Conservation (phyloP, 805 yeast genomes). For the Lipomyces yamanashiensis region DNA sequence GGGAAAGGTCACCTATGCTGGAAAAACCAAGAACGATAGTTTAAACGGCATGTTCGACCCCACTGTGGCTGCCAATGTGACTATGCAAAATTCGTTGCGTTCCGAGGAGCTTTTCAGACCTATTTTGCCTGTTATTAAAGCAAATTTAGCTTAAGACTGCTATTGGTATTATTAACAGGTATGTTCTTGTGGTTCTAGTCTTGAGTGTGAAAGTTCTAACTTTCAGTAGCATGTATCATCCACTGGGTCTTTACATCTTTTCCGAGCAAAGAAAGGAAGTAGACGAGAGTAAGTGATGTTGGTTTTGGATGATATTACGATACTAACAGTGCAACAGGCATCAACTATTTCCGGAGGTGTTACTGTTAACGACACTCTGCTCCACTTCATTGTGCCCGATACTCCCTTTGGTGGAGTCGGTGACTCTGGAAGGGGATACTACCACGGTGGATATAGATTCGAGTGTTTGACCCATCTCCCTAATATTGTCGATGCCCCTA, state of each 20-base stretch:
- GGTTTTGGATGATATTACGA: background rate
- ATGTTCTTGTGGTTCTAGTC: slow-evolving; percentile 25
- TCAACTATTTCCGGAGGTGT: slow-evolving; percentile 74
- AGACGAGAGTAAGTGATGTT: slow-evolving; percentile 55
- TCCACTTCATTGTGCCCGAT: slow-evolving; percentile 67
- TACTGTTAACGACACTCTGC: slow-evolving; percentile 67
- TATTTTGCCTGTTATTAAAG: slow-evolving; percentile 72
- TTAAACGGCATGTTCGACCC: slow-evolving; percentile 64
- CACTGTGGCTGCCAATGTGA: slow-evolving; percentile 64
- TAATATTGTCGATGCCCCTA: slow-evolving; percentile 5
- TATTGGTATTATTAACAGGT: slow-evolving; percentile 46
- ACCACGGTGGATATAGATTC: slow-evolving; percentile 57
- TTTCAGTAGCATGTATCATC: slow-evolving; percentile 47
- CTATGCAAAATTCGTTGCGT: slow-evolving; percentile 73
- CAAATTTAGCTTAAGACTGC: slow-evolving; percentile 51
- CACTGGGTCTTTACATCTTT: slow-evolving; percentile 78
- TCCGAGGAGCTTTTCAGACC: slow-evolving; percentile 82
- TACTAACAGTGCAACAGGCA: slow-evolving; percentile 12
- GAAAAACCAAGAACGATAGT: slow-evolving; percentile 37
- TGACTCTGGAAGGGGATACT: slow-evolving; percentile 71
- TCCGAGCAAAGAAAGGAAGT: slow-evolving; percentile 45
- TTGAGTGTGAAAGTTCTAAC: background rate
- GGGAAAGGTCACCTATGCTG: slow-evolving; percentile 41
- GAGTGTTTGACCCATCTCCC: slow-evolving; percentile 1
- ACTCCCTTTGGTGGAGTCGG: slow-evolving; percentile 95